Evolutionary conservation across 106 monocot species (phyloP).

Genomic region (Dendrobium catenatum): DNA sequence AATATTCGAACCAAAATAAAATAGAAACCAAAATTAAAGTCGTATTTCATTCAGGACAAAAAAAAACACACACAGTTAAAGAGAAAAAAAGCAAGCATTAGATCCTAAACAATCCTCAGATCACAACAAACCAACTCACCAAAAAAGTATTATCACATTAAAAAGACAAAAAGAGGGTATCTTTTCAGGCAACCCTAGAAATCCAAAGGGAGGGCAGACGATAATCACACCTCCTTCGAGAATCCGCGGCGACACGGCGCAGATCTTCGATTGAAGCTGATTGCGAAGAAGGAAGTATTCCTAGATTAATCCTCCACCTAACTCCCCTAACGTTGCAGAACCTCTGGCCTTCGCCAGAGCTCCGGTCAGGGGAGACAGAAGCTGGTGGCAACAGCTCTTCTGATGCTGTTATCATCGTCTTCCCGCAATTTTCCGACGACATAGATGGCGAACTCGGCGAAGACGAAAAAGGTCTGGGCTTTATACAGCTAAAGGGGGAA

Average conservation of each 20-base stretch:
- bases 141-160: neutral
- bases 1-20: no score
- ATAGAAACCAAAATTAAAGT: no score
- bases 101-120: neutral
- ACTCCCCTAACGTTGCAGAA: slow-evolving; percentile 62
- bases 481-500: neutral
- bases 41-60: no score
- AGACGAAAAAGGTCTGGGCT: neutral
- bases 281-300: slow-evolving; percentile 54
- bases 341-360: slow-evolving; percentile 9
- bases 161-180: neutral
- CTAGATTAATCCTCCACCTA: slow-evolving; percentile 73
- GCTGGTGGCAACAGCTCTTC: slow-evolving; percentile 9
- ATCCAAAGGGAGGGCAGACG: neutral
- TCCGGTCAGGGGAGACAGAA: slow-evolving; percentile 4
- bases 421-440: slow-evolving; percentile 9
- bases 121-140: neutral
- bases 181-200: neutral
- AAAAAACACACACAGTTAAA: no score
- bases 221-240: slow-evolving; percentile 53
- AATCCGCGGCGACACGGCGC: slow-evolving; percentile 74
- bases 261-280: slow-evolving; percentile 62
- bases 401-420: slow-evolving; percentile 6
- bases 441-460: neutral
- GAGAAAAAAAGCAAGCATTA: neutral